phyloP scores from a whole-genome alignment of 768 basidiomycete genomes.

The Hypsizygus marmoreus region DNA sequence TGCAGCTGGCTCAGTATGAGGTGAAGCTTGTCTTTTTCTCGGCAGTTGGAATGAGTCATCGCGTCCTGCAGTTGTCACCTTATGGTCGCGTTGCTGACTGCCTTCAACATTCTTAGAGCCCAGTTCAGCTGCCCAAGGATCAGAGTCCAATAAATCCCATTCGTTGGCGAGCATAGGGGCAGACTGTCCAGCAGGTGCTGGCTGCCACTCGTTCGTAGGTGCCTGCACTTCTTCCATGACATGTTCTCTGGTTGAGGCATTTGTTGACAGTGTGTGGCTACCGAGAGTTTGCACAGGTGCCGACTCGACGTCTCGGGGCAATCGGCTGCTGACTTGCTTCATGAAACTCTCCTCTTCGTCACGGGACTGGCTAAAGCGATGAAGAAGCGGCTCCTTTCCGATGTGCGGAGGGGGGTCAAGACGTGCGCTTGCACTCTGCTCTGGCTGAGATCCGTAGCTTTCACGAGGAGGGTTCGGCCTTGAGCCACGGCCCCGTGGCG shows the following conservation, averaged over 20 bases:
- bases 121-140: too few species aligned
- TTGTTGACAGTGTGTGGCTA: neutral
- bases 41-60: constrained; percentile 7
- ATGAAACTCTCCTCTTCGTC: too few species aligned
- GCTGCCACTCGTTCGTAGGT: too few species aligned
- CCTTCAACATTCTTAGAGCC: too few species aligned
- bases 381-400: neutral
- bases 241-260: too few species aligned
- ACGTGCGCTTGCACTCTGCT: neutral
- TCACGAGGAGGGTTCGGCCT: neutral
- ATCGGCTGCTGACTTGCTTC: too few species aligned
- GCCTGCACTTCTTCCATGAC: too few species aligned
- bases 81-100: too few species aligned
- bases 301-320: neutral
- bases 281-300: neutral
- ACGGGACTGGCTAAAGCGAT: too few species aligned
- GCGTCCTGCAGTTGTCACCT: constrained; percentile 9
- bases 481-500: too few species aligned
- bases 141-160: neutral
- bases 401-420: constrained; percentile 11
- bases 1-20: too few species aligned
- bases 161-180: neutral
- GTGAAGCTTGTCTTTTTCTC: constrained; percentile 1
- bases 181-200: too few species aligned
- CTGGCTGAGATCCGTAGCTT: neutral